phyloP scores from a whole-genome alignment of 495 filamentous ascomycete genomes.

The Penicillium dipodomyicola region DNA sequence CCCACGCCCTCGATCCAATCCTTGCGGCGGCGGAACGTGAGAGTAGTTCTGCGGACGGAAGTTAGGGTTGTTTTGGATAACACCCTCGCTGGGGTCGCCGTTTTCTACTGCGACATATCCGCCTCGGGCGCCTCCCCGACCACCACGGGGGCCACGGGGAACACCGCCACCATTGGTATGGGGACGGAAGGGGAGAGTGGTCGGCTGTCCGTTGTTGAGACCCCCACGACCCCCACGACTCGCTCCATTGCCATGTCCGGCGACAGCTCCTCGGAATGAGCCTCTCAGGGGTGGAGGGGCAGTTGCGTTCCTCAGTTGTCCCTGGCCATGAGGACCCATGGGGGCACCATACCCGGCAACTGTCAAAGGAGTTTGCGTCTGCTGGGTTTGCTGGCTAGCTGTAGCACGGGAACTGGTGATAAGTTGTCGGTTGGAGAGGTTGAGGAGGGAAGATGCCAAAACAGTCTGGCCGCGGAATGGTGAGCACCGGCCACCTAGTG shows the following conservation, averaged over 20 bases:
- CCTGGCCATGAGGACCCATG: constrained; percentile 54
- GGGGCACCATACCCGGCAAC: constrained; percentile 60
- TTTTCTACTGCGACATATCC: constrained; percentile 56
- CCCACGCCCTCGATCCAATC: constrained; percentile 57
- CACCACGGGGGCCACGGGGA: constrained; percentile 35
- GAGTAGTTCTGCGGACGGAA: constrained; percentile 63
- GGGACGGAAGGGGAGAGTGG: constrained; percentile 38
- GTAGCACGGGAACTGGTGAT: constrained; percentile 70
- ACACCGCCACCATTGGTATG: constrained; percentile 31
- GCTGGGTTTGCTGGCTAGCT: constrained; percentile 55
- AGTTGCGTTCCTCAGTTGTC: constrained; percentile 65
- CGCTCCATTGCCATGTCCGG: constrained; percentile 31
- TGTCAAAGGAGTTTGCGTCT: constrained; percentile 53
- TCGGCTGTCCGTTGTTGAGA: constrained; percentile 40
- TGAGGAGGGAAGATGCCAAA: constrained; percentile 75
- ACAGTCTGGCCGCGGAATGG: constrained; percentile 96
- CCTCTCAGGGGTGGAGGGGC: constrained; percentile 67
- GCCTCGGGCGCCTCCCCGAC: constrained; percentile 35
- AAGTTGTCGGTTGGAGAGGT: constrained; percentile 78
- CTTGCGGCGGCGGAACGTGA: constrained; percentile 76
- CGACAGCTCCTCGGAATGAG: constrained; percentile 68
- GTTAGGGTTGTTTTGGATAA: constrained; percentile 51
- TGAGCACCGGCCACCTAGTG: constrained; percentile 83
- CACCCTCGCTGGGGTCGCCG: constrained; percentile 46
- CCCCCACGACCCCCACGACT: constrained; percentile 42